A percentile compares a stretch with the other conserved stretches of the same genome.
phyloP scores from a whole-genome alignment of 2,329 filamentous ascomycete species.

The Fusarium kyushuense region DNA sequence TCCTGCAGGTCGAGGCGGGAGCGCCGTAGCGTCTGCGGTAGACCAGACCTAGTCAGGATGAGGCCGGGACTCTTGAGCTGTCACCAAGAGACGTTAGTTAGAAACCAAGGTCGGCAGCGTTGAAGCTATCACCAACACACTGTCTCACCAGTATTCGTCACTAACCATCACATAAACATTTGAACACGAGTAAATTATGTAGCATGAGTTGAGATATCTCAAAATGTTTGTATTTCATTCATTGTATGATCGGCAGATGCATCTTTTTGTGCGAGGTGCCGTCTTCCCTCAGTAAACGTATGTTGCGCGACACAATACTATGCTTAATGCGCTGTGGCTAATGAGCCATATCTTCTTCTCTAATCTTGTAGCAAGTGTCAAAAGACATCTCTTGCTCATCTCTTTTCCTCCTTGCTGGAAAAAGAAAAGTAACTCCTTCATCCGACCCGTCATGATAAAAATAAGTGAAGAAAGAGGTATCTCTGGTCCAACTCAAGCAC shows the following conservation, averaged over 20 bases:
- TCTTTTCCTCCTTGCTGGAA: constrained; percentile 13
- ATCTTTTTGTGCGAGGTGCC: constrained; percentile 35
- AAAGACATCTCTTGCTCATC: constrained; percentile 7
- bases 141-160: not conserved
- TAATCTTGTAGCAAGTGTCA: constrained; percentile 27
- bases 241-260: constrained; percentile 40
- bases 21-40: constrained; percentile 15
- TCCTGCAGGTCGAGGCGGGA: constrained; percentile 19
- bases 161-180: not conserved
- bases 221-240: constrained; percentile 32
- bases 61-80: constrained; percentile 8
- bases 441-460: constrained; percentile 33
- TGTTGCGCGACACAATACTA: constrained; percentile 29
- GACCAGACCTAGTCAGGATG: not conserved
- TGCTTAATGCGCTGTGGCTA: constrained; percentile 33
- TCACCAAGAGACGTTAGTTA: constrained; percentile 2
- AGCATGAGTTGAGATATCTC: constrained; percentile 35
- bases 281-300: constrained; percentile 42
- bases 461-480: constrained; percentile 34
- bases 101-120: not conserved
- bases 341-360: constrained; percentile 38
- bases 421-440: constrained; percentile 1
- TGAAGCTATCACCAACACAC: not conserved
- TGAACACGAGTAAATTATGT: not conserved
- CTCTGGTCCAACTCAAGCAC: constrained; percentile 41